Evolutionary conservation across 495 filamentous ascomycete genomes (phyloP).

Genomic region (Glonium stellatum): DNA sequence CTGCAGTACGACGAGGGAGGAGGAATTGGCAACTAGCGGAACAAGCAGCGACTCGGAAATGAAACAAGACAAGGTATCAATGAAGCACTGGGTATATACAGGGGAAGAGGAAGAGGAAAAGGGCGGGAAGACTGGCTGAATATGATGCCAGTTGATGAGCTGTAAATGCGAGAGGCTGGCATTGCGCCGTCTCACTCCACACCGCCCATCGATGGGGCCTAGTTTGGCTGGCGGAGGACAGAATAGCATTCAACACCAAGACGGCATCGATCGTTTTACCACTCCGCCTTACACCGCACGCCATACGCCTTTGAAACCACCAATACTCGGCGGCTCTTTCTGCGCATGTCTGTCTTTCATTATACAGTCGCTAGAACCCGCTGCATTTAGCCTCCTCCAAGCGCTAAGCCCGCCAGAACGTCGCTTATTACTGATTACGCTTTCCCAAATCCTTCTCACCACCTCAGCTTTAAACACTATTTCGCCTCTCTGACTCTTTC

Average conservation of each 20-base stretch:
- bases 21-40: neutral
- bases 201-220: neutral
- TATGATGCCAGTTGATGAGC: neutral
- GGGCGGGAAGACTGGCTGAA: neutral
- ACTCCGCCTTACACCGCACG: no score
- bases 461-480: no score
- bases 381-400: no score
- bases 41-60: neutral
- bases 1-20: neutral
- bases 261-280: no score
- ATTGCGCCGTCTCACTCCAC: neutral
- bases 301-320: neutral
- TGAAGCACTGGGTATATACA: neutral
- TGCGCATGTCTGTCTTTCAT: neutral
- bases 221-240: neutral
- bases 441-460: no score
- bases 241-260: no score
- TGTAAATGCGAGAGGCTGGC: neutral
- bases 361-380: neutral
- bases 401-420: no score
- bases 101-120: neutral
- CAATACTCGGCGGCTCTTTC: neutral
- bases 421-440: no score
- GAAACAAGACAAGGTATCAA: neutral
- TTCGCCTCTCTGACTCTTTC: no score